Evolutionary conservation across 306 rosid species (phyloP).

Genomic region (Acacia crassicarpa): DNA sequence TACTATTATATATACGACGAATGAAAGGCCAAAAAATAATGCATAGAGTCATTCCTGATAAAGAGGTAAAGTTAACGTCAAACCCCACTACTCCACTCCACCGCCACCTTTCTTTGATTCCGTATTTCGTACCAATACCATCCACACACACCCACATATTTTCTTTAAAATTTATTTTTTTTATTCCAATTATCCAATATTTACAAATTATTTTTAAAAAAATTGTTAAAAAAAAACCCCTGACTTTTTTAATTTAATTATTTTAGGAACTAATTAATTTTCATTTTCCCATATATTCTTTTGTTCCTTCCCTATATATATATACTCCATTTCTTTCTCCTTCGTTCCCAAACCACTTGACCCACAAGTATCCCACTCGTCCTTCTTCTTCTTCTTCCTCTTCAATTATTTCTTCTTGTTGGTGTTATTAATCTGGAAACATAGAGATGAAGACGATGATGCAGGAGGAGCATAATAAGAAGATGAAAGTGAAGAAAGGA

Average conservation of each 20-base stretch:
- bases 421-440: neutral
- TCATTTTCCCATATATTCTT: neutral
- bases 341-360: slow-evolving; percentile 10
- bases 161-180: neutral
- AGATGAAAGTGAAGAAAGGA: slow-evolving; percentile 79
- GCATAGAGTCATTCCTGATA: neutral
- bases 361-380: neutral
- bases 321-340: neutral
- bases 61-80: neutral
- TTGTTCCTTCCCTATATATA: neutral
- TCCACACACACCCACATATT: neutral
- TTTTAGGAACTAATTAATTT: too few relatives aligned
- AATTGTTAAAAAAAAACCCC: too few relatives aligned
- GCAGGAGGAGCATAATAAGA: slow-evolving; percentile 43
- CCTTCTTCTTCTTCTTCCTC: neutral
- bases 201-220: too few relatives aligned
- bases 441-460: neutral
- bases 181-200: too few relatives aligned
- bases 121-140: slow-evolving; percentile 23
- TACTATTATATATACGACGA: neutral
- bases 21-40: neutral
- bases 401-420: neutral
- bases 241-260: too few relatives aligned
- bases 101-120: slow-evolving; percentile 10
- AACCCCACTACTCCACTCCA: slow-evolving; percentile 27